Conservation (phyloP, 2,329 filamentous ascomycete species). For the Pestalotiopsis sp. region DNA sequence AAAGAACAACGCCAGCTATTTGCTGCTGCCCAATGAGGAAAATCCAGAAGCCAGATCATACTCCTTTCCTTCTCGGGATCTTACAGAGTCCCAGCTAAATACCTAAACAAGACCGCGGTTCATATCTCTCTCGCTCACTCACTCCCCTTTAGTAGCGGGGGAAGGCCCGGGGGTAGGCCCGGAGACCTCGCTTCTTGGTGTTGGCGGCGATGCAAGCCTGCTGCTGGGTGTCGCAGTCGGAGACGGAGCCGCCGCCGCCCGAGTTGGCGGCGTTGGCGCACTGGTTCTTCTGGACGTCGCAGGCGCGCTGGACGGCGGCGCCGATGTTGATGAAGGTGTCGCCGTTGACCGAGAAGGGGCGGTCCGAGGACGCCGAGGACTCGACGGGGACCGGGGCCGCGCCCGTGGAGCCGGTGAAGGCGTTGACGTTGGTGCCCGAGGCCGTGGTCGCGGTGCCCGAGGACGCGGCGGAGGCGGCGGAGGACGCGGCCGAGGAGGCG, state of each 20-base stretch:
- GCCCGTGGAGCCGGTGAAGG: constrained; percentile 48
- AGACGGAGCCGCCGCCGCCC: constrained; percentile 35
- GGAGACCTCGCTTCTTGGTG: constrained; percentile 28
- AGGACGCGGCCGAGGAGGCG: constrained; percentile 3
- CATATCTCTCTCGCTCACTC: too few species aligned
- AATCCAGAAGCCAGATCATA: not conserved
- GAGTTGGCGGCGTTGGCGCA: constrained; percentile 52
- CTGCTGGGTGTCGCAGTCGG: constrained; percentile 47
- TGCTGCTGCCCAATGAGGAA: not conserved
- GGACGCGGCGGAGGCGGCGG: constrained; percentile 17
- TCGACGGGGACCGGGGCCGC: constrained; percentile 42
- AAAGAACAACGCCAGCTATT: not conserved
- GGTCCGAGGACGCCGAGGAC: constrained; percentile 35
- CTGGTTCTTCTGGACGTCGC: constrained; percentile 52
- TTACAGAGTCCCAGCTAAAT: not conserved
- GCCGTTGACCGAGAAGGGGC: constrained; percentile 55
- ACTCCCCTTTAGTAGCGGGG: constrained; percentile 44
- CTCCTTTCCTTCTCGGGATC: not conserved
- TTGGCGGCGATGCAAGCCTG: constrained; percentile 33
- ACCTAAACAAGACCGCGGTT: not conserved
- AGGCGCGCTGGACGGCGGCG: constrained; percentile 50
- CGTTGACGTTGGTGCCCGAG: constrained; percentile 41
- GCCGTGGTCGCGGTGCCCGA: constrained; percentile 10
- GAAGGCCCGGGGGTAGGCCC: constrained; percentile 46
- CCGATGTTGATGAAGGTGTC: constrained; percentile 53